Conservation (phyloP, 257 asterid species). For the Penstemon newberryi region DNA sequence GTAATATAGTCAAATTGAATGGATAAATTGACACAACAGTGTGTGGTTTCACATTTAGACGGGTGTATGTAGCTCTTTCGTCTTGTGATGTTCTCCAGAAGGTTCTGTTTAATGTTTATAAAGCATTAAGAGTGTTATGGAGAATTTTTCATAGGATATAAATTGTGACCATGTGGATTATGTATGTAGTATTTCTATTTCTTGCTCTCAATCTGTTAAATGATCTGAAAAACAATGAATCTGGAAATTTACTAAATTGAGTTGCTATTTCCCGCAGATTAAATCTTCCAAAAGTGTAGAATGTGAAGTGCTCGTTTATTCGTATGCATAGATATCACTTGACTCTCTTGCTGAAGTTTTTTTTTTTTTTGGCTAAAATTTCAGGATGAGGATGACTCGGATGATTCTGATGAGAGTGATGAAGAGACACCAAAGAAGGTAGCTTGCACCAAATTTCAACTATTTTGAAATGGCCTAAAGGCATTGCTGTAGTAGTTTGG, state of each 20-base stretch:
- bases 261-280: not conserved
- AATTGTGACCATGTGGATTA: too few relatives aligned
- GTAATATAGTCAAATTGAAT: too few relatives aligned
- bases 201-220: too few relatives aligned
- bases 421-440: conserved; percentile 78
- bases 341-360: not conserved
- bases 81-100: too few relatives aligned
- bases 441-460: not conserved
- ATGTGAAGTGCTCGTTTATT: not conserved
- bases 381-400: conserved; percentile 51
- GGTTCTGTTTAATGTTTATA: too few relatives aligned
- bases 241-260: not conserved
- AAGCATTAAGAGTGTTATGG: too few relatives aligned
- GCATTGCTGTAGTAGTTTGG: not conserved
- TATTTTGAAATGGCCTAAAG: conserved; percentile 1
- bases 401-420: conserved; percentile 52
- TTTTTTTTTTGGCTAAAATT: not conserved
- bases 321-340: not conserved
- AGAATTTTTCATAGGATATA: too few relatives aligned
- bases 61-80: too few relatives aligned
- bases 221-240: too few relatives aligned
- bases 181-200: too few relatives aligned
- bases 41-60: too few relatives aligned
- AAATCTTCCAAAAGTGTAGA: not conserved
- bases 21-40: too few relatives aligned